These are phyloP conservation scores for Pilobolus umbonatus DNA, from an alignment of 192 early-diverging fungal species.

Conservation along the genomic window DNA sequence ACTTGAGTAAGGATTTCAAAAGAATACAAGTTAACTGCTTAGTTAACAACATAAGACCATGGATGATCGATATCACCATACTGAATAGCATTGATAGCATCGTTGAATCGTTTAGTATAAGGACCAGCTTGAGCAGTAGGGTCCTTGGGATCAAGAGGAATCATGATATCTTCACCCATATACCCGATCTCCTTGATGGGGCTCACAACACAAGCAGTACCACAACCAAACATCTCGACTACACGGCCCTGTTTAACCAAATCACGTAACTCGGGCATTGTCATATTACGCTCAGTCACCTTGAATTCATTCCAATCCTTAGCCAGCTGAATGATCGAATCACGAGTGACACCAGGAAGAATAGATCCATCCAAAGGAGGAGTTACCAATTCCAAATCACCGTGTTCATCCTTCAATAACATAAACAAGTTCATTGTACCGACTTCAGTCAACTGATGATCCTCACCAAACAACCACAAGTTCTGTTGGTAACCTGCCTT, in stretches of 20 bases:
- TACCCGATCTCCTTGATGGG: conserved; percentile 88
- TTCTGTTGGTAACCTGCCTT: conserved; percentile 89
- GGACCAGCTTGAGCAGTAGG: conserved; percentile 79
- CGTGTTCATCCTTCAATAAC: conserved; percentile 77
- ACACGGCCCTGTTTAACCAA: conserved; percentile 77
- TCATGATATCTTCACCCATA: conserved; percentile 68
- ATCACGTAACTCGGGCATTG: conserved; percentile 72
- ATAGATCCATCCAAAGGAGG: conserved; percentile 93
- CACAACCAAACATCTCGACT: conserved; percentile 91
- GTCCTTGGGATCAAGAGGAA: conserved; percentile 84
- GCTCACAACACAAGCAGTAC: conserved; percentile 92
- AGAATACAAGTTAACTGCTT: conserved; percentile 8
- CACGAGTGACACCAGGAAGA: conserved; percentile 92
- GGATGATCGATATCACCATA: conserved; percentile 82
- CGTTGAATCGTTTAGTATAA: conserved; percentile 73
- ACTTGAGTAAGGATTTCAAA: too few species aligned
- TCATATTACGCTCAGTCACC: conserved; percentile 79
- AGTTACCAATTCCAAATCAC: conserved; percentile 82
- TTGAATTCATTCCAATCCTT: conserved; percentile 82
- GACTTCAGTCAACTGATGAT: conserved; percentile 88
- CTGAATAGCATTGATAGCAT: conserved; percentile 89
- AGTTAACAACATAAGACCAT: conserved; percentile 85
- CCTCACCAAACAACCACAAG: conserved; percentile 89
- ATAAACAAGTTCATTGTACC: conserved; percentile 98
- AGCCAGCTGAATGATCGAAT: conserved; percentile 80